Percentiles rank a stretch among this genome's conserved stretches.
phyloP scores from a whole-genome alignment of 2,329 filamentous ascomycete species.

The Diplodia scrobiculata region DNA sequence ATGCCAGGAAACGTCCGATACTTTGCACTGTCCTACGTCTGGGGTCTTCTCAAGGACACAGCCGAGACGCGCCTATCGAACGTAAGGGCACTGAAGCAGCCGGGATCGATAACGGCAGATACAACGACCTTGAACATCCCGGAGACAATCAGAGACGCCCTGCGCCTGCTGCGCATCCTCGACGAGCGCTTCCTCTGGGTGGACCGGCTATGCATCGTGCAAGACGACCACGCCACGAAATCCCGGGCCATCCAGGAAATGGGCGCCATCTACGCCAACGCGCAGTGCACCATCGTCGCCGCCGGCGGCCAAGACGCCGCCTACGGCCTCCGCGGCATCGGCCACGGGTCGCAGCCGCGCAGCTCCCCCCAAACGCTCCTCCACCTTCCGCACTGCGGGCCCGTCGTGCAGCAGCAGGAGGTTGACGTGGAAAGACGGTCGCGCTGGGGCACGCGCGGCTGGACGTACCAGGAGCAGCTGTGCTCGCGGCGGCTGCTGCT shows the following conservation, averaged over 20 bases:
- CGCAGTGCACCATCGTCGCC: conserved; percentile 23
- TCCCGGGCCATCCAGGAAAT: background rate
- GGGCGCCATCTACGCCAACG: conserved; percentile 18
- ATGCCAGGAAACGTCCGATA: background rate
- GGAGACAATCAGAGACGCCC: background rate
- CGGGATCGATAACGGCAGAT: background rate
- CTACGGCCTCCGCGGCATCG: too few species aligned
- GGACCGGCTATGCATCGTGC: conserved; percentile 27
- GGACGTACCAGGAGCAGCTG: background rate
- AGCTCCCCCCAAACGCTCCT: background rate
- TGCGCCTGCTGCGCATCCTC: background rate
- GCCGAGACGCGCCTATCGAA: background rate
- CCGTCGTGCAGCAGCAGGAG: background rate
- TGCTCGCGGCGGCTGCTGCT: too few species aligned
- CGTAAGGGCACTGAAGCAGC: background rate
- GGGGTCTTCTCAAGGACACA: background rate
- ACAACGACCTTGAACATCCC: background rate
- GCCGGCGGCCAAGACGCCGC: background rate
- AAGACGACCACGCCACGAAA: conserved; percentile 17
- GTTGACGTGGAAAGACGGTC: background rate
- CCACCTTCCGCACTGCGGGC: background rate
- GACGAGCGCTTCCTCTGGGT: conserved; percentile 27
- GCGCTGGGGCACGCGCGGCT: background rate
- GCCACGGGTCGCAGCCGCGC: too few species aligned
- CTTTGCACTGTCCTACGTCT: conserved; percentile 7